Conservation (phyloP, 345 rosid species). For the Gossypium anomalum region DNA sequence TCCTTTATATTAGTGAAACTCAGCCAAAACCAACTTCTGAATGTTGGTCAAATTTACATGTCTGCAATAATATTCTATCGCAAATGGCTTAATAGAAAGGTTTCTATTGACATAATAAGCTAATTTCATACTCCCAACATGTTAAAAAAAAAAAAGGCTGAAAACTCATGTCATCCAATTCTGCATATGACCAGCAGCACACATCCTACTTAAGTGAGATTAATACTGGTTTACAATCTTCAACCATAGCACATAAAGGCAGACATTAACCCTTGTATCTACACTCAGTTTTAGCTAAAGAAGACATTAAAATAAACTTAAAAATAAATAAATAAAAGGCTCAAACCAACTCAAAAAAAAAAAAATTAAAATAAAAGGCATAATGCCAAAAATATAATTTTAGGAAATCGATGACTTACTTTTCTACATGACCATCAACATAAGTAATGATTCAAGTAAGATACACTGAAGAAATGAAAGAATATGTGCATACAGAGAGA, state of each 20-base stretch:
- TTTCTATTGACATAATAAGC: neutral
- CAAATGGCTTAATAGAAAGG: conserved; percentile 1
- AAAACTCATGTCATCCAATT: neutral
- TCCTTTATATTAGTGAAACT: conserved; percentile 6
- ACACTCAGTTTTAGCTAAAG: neutral
- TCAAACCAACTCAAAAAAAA: neutral
- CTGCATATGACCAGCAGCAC: neutral
- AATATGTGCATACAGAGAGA: neutral
- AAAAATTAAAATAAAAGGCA: neutral
- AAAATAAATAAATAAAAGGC: neutral
- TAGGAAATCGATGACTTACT: neutral
- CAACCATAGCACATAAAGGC: neutral
- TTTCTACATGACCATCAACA: neutral
- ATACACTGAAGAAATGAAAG: conserved; percentile 7
- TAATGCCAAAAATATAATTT: neutral
- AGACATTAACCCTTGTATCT: neutral
- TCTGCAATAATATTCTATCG: neutral
- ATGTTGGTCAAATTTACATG: neutral
- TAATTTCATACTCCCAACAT: neutral
- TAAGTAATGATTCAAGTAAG: neutral
- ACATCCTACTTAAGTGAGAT: neutral
- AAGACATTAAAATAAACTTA: neutral
- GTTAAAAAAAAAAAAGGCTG: neutral
- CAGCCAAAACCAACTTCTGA: neutral
- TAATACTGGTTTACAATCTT: neutral